Evolutionary conservation across 2,329 filamentous ascomycete species (phyloP), one percentile per base, ranked within the genome.

Genomic region (Claviceps sp.): DNA sequence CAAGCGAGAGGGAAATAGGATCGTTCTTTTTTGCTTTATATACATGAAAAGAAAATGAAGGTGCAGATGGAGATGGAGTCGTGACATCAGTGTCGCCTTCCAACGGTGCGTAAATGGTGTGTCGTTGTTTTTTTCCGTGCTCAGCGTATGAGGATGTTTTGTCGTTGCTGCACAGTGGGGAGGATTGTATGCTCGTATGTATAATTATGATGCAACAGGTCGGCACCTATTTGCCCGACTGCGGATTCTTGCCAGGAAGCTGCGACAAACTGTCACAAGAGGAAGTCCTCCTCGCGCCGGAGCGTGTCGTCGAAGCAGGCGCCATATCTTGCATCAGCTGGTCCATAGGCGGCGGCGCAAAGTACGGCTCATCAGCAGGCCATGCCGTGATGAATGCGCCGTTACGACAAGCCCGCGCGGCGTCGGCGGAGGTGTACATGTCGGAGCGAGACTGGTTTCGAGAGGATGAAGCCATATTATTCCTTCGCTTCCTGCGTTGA

Each of bases 381-480:
- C 62, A 63, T 26, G 63, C 61, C 14, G 57, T 57, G 24, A 64
- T 54, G 34, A 54, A 60, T 18, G 62, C 62, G 44, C 63, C 63
- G 26, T 52, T 51, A 13, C 52, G 54, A 11, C 56, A 50, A 30
- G 57, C 60, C 11, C 53, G 47, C 8, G 60, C 62, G 4, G 62
- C 62, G 11, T 62, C 57, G 26, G 52, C 42, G 11, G 62, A 54
- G 13, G 62, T 58, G 50, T 65, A 64, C 2, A 54, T 50, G 37
- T 16, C 18, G n/a, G 49, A 6, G 6, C 30, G 24, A 16, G 30
- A 20, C 4, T 8, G 47, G 4, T 1, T 24, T 14, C 14, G 38
- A 41, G 38, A 24, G 16, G 18, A 45, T 43, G 41, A 24, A 22
- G 30, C 30, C 45, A 47, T 41, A 4, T 16, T 13, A 2, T 14